phyloP scores from a whole-genome alignment of 2,329 filamentous ascomycete genomes.

The Sarocladiaceae sp. region DNA sequence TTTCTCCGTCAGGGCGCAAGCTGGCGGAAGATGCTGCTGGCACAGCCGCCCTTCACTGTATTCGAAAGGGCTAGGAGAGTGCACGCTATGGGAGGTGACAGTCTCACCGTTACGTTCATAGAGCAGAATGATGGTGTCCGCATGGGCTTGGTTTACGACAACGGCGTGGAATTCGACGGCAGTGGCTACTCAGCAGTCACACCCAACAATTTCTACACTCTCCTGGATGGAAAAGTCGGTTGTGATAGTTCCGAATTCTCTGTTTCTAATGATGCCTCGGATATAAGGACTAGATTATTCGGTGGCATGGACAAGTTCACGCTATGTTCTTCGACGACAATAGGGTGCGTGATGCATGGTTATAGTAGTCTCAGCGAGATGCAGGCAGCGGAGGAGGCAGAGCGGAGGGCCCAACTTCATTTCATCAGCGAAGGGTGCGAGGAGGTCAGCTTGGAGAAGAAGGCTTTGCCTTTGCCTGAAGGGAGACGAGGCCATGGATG shows the following conservation, averaged over 20 bases:
- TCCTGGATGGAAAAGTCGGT: neutral
- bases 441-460: neutral
- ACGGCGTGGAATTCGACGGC: neutral
- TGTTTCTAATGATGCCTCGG: neutral
- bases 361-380: neutral
- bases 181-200: neutral
- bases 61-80: neutral
- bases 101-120: neutral
- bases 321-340: neutral
- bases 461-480: neutral
- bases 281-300: neutral
- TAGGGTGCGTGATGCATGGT: neutral
- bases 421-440: neutral
- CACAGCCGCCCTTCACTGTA: neutral
- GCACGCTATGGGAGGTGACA: neutral
- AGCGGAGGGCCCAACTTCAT: neutral
- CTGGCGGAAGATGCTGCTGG: neutral
- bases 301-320: neutral
- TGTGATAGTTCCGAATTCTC: neutral
- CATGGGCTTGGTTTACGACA: neutral
- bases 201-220: neutral
- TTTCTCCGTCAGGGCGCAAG: neutral
- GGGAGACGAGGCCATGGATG: neutral
- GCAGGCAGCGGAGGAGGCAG: neutral
- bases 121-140: neutral